Evolutionary conservation across 164 flowering plant species (phyloP).

Genomic region (Chimonanthus salicifolius): DNA sequence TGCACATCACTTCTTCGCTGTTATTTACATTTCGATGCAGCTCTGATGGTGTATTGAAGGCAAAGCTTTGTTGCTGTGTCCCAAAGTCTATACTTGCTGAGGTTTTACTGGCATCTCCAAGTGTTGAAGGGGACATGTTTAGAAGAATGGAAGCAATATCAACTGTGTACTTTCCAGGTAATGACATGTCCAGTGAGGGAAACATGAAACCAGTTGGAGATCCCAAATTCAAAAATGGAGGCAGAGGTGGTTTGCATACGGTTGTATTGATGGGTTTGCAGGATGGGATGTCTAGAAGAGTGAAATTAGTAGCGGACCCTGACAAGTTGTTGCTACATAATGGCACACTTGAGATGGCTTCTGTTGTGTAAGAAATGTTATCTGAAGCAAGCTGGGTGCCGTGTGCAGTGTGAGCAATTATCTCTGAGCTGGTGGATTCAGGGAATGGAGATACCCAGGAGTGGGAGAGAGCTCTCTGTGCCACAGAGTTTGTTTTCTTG

Average conservation of each 20-base stretch:
- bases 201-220: slow-evolving; percentile 27
- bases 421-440: slow-evolving; percentile 27
- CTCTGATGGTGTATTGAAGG: slow-evolving; percentile 26
- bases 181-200: slow-evolving; percentile 37
- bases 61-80: slow-evolving; percentile 31
- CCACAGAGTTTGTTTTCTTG: slow-evolving; percentile 70
- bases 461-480: slow-evolving; percentile 75
- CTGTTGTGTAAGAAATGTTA: slow-evolving; percentile 47
- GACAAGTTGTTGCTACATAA: slow-evolving; percentile 25
- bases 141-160: slow-evolving; percentile 39
- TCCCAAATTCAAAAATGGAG: slow-evolving; percentile 27
- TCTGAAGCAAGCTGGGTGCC: slow-evolving; percentile 41
- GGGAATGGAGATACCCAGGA: slow-evolving; percentile 57
- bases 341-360: slow-evolving; percentile 29
- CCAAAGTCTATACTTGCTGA: slow-evolving; percentile 33
- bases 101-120: slow-evolving; percentile 20
- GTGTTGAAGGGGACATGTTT: slow-evolving; percentile 23
- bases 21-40: slow-evolving; percentile 24
- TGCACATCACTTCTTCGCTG: slow-evolving; percentile 22
- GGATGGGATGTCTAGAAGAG: slow-evolving; percentile 28
- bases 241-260: slow-evolving; percentile 21
- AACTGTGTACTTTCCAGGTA: slow-evolving; percentile 22
- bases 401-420: slow-evolving; percentile 23
- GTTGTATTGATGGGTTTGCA: slow-evolving; percentile 26
- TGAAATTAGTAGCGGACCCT: slow-evolving; percentile 17